Conservation (phyloP, 352 stramenopile species). For the Globisporangium takayamanum region DNA sequence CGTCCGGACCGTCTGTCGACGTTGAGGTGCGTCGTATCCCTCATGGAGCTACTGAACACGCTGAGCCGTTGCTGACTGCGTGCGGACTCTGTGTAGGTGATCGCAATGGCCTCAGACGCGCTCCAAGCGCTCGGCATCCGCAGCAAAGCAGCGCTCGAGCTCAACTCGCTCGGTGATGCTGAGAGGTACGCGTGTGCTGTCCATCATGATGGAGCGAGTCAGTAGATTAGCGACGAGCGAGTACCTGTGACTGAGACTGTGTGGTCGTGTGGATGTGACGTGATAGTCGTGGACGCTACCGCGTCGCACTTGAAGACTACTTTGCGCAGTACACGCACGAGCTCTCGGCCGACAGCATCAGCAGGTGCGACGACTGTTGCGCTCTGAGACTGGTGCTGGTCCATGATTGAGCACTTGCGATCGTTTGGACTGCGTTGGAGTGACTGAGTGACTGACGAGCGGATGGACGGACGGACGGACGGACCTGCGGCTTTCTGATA, state of each 20-base stretch:
- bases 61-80: background rate
- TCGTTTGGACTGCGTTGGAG: background rate
- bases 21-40: conserved; percentile 39
- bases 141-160: conserved; percentile 55
- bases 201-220: background rate
- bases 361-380: conserved; percentile 26
- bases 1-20: conserved; percentile 66
- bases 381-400: too few relatives aligned
- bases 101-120: conserved; percentile 66
- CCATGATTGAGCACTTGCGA: background rate
- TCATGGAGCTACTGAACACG: too few relatives aligned
- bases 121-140: conserved; percentile 49
- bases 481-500: conserved; percentile 7
- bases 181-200: conserved; percentile 43
- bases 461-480: background rate
- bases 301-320: conserved; percentile 50
- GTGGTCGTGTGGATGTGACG: background rate
- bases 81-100: conserved; percentile 33
- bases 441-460: background rate
- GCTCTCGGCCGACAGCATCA: conserved; percentile 70
- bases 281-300: conserved; percentile 61
- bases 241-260: background rate
- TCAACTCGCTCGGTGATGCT: conserved; percentile 77
- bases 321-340: conserved; percentile 58
- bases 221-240: background rate